Evolutionary conservation across 441 rosid genomes (phyloP).

Genomic region (Theobroma grandiflorum): DNA sequence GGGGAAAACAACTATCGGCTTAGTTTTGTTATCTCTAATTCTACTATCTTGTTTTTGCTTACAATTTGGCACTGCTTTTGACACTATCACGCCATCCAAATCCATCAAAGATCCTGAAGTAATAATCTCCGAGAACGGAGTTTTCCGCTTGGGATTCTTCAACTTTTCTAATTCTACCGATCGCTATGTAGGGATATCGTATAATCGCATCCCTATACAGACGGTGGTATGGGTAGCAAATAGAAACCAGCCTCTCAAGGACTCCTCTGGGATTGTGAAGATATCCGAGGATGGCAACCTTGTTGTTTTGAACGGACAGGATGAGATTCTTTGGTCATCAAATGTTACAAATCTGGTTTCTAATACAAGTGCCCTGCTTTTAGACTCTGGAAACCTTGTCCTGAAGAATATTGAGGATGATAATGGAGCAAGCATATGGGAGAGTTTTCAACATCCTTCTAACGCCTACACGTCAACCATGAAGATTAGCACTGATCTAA

Average conservation of each 20-base stretch:
- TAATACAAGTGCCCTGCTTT: conserved; percentile 30
- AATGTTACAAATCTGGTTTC: background rate
- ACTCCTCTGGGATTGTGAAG: conserved; percentile 13
- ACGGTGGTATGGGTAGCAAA: conserved; percentile 41
- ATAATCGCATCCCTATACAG: conserved; percentile 1
- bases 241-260: conserved; percentile 33
- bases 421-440: conserved; percentile 22
- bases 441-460: conserved; percentile 34
- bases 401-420: conserved; percentile 18
- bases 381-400: conserved; percentile 41
- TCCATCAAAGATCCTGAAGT: conserved; percentile 27
- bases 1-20: background rate
- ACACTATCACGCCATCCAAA: conserved; percentile 24
- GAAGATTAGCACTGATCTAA: conserved; percentile 22
- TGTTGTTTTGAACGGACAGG: conserved; percentile 26
- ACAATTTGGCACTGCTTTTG: background rate
- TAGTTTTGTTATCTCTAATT: background rate
- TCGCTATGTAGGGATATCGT: conserved; percentile 40
- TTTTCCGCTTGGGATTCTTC: conserved; percentile 41
- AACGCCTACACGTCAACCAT: conserved; percentile 30
- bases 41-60: background rate
- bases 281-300: background rate
- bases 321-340: conserved; percentile 34
- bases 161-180: background rate
- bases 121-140: conserved; percentile 25